These are phyloP conservation scores for Fomitopsis pinicola DNA, from an alignment of 1,284 basidiomycete genomes.

Conservation along the genomic window DNA sequence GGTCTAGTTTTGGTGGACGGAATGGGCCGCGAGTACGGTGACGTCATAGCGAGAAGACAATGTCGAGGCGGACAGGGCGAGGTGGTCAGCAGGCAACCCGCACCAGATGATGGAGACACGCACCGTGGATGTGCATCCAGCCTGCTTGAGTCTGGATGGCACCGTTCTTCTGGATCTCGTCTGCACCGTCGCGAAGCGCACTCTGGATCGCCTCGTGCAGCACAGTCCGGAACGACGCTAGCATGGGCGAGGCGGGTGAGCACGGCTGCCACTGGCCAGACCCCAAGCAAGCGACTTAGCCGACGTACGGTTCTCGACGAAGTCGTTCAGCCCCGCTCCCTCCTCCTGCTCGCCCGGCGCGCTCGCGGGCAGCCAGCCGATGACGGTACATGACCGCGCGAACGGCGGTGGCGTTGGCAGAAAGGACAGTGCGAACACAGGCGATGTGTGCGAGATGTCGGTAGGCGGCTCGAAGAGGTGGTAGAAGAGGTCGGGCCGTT, in stretches of 20 bases:
- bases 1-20: constrained; percentile 39
- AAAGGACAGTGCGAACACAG: constrained; percentile 64
- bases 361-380: constrained; percentile 69
- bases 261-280: not conserved
- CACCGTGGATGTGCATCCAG: constrained; percentile 84
- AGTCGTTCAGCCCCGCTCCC: constrained; percentile 59
- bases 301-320: constrained; percentile 59
- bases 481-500: constrained; percentile 63
- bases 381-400: constrained; percentile 45
- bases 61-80: not conserved
- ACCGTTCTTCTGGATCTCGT: constrained; percentile 61
- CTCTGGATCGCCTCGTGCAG: constrained; percentile 56
- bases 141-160: constrained; percentile 64
- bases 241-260: not conserved
- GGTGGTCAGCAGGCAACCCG: not conserved
- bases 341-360: constrained; percentile 25
- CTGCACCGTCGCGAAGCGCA: constrained; percentile 50
- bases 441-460: constrained; percentile 37
- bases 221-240: constrained; percentile 55
- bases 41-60: not conserved
- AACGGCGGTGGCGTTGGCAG: constrained; percentile 38
- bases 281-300: not conserved
- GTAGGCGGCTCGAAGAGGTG: constrained; percentile 54
- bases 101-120: constrained; percentile 11
- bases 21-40: not conserved